Base-by-base conservation (phyloP, 495 filamentous ascomycete species). In the Neurospora sp. region DNA sequence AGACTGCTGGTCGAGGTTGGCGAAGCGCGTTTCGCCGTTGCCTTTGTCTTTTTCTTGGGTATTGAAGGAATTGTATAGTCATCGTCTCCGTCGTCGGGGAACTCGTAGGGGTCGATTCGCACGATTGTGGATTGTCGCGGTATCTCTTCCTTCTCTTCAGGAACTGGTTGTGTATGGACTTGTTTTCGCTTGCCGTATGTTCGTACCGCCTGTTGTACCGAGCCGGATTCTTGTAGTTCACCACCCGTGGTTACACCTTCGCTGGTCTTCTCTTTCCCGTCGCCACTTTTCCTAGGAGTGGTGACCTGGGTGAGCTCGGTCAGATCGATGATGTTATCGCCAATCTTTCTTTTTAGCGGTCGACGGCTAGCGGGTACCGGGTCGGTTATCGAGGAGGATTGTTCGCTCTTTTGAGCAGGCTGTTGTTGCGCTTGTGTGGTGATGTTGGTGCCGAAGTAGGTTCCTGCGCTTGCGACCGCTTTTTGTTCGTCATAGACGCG, bases 401-500 rank as follows among this genome's bases (percentile, higher is more conserved):
- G 12, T 0, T 69, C 71, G 20, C 27, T 66, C 54, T 66, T 66
- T 27, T 27, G 20, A 1, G 31, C 27, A 4, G 54, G 23, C 27
- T 14, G 54, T 2, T 31, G 54, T 2, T 31, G 54, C 3, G 2
- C 54, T 31, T 62, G 54, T 2, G 54, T 66, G 0, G 54, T 35
- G 27, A 66, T 16, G 27, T 66, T 66, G 54, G 54, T 66, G 54
- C 54, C 27, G 12, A 66, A 16, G 54, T 66, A 66, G 14, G 54
- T 66, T 66, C 54, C 54, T 66, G 54, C 27, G 27, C 31, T 66
- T 1, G 27, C 31, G 5, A 35, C 54, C 5, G 54, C 54, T 35
- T 27, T 66, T 46, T 79, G 78, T 39, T 76, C 73, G 5, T 81
- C 74, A 41, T 80, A 78, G 31, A 81, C 70, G 44, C 76, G 78